Percentiles rank a stretch among this genome's conserved stretches.
These are phyloP conservation scores for Xylaria scruposa DNA, from an alignment of 495 filamentous ascomycete species.

Conservation along the genomic window DNA sequence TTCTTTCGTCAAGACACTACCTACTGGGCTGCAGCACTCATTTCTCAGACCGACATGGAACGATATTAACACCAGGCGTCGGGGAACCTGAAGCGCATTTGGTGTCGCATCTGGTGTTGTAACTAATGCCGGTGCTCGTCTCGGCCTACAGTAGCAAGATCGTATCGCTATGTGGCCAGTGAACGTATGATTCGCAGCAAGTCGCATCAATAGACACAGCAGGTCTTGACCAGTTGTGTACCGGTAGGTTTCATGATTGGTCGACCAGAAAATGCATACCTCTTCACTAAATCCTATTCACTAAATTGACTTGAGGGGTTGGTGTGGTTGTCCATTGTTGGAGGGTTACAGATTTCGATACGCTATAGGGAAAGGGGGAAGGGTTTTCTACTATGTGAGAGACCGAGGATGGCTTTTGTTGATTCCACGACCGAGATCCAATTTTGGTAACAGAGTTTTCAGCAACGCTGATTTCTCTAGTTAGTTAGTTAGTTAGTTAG, in stretches of 20 bases:
- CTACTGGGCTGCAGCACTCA: neutral
- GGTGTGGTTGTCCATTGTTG: neutral
- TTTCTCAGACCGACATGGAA: constrained; percentile 7
- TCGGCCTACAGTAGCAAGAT: constrained; percentile 5
- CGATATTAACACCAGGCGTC: neutral
- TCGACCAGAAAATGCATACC: neutral
- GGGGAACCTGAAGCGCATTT: constrained; percentile 12
- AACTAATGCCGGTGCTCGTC: constrained; percentile 4
- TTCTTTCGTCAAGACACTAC: neutral
- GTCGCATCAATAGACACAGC: constrained; percentile 8
- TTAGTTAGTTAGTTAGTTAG: too few species aligned
- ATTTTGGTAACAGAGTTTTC: neutral
- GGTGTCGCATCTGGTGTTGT: constrained; percentile 12
- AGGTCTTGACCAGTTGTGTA: neutral
- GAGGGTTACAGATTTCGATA: neutral
- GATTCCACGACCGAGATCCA: neutral
- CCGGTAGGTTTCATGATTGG: constrained; percentile 9
- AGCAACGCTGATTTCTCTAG: neutral
- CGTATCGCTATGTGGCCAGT: neutral
- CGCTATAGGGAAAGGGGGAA: constrained; percentile 3
- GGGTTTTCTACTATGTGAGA: neutral
- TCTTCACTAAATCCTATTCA: neutral
- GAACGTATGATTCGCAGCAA: constrained; percentile 22
- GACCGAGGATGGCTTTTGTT: neutral
- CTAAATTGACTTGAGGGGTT: constrained; percentile 7